Percentiles rank a stretch among this genome's conserved stretches.
Evolutionary conservation across 768 basidiomycete species (phyloP).

Genomic region (Leucogyrophana mollusca): DNA sequence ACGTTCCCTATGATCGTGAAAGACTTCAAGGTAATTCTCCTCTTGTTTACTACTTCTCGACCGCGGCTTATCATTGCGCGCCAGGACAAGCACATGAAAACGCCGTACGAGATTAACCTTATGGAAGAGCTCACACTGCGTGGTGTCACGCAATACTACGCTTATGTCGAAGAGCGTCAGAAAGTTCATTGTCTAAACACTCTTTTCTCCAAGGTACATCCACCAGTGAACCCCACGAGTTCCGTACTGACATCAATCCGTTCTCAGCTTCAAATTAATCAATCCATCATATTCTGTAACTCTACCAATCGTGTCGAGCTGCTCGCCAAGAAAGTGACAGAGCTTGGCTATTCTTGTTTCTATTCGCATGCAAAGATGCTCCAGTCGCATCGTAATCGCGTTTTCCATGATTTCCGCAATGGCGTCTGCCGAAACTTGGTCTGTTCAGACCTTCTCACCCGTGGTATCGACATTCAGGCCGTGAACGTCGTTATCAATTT

Average conservation of each 20-base stretch:
- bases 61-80: constrained; percentile 16
- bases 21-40: constrained; percentile 81
- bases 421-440: constrained; percentile 98
- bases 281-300: constrained; percentile 99
- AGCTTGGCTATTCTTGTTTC: constrained; percentile 99
- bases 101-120: constrained; percentile 97
- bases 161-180: constrained; percentile 98
- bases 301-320: constrained; percentile 99
- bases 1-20: constrained; percentile 99
- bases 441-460: constrained; percentile 95
- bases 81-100: constrained; percentile 94
- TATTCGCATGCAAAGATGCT: constrained; percentile 99
- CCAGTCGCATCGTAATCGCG: constrained; percentile 96
- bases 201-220: constrained; percentile 98
- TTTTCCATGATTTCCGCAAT: constrained; percentile 99
- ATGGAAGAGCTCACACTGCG: constrained; percentile 99
- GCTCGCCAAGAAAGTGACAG: constrained; percentile 98
- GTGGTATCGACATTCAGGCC: constrained; percentile 99
- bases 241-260: not conserved
- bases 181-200: constrained; percentile 99
- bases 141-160: constrained; percentile 99
- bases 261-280: constrained; percentile 98
- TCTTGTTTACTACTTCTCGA: not conserved
- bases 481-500: constrained; percentile 99
- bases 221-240: too few species aligned